A percentile compares a stretch with the other conserved stretches of the same genome.
phyloP scores from a whole-genome alignment of 1,139 yeast genomes.

The Blastobotrys malaysiensis region DNA sequence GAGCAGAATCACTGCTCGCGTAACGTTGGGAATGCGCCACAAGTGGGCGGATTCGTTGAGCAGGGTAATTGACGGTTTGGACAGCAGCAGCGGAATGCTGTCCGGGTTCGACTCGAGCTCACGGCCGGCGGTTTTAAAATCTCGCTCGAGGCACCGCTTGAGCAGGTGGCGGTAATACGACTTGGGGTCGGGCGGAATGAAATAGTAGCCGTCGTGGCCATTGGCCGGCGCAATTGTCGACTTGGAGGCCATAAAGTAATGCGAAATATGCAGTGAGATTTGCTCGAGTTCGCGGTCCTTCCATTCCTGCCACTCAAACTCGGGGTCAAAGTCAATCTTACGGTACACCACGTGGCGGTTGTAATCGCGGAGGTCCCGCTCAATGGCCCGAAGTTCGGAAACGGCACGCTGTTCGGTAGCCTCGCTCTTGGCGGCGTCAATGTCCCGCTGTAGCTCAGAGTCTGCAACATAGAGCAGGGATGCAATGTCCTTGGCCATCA shows the following conservation, averaged over 20 bases:
- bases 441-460: constrained; percentile 27
- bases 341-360: constrained; percentile 37
- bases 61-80: constrained; percentile 41
- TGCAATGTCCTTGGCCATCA: constrained; percentile 22
- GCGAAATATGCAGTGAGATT: constrained; percentile 36
- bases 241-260: constrained; percentile 10
- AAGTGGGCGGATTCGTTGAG: constrained; percentile 45
- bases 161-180: constrained; percentile 39
- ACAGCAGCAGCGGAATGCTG: constrained; percentile 32
- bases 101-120: constrained; percentile 23
- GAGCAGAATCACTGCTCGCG: constrained; percentile 49
- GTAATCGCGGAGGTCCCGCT: constrained; percentile 40
- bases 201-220: constrained; percentile 13
- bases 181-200: constrained; percentile 32
- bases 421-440: constrained; percentile 32
- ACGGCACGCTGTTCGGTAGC: constrained; percentile 43
- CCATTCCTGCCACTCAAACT: constrained; percentile 47
- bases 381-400: constrained; percentile 42
- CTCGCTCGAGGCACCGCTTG: constrained; percentile 32
- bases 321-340: constrained; percentile 41
- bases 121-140: constrained; percentile 24
- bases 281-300: constrained; percentile 41
- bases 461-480: constrained; percentile 23
- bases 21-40: constrained; percentile 57
- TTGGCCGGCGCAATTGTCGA: constrained; percentile 5